These are phyloP conservation scores for Trichoderma afroharzianum DNA, from an alignment of 2,329 filamentous ascomycete species.

Conservation along the genomic window DNA sequence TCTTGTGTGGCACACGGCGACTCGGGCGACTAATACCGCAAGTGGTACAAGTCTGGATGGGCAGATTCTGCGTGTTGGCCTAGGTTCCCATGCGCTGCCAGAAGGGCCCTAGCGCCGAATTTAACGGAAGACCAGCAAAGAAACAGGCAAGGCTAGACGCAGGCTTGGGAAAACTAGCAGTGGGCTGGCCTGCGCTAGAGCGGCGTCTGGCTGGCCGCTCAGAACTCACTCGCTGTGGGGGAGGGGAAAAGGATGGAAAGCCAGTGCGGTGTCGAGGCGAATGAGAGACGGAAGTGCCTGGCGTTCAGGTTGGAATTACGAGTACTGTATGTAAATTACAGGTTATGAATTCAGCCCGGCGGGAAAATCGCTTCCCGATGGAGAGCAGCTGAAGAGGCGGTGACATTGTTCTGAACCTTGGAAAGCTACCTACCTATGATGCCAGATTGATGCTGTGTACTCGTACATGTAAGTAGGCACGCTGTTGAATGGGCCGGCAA, in stretches of 20 bases:
- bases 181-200: slow-evolving; percentile 2
- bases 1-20: not conserved
- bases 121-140: not conserved
- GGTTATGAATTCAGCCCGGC: not conserved
- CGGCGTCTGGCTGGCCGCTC: not conserved
- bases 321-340: not conserved
- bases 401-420: too few relatives aligned
- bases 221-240: slow-evolving; percentile 8
- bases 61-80: not conserved
- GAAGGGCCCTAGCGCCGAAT: slow-evolving; percentile 10
- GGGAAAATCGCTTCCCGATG: not conserved
- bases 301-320: not conserved
- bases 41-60: not conserved
- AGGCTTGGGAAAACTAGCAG: slow-evolving; percentile 4
- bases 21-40: not conserved
- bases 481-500: not conserved
- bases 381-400: not conserved
- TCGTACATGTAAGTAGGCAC: too few relatives aligned
- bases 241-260: not conserved
- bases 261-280: not conserved
- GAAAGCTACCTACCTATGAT: too few relatives aligned
- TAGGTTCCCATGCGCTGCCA: not conserved
- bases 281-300: not conserved
- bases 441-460: not conserved
- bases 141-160: slow-evolving; percentile 9